Evolutionary conservation across 306 rosid species (phyloP).

Genomic region (Cotoneaster glaucophyllus): DNA sequence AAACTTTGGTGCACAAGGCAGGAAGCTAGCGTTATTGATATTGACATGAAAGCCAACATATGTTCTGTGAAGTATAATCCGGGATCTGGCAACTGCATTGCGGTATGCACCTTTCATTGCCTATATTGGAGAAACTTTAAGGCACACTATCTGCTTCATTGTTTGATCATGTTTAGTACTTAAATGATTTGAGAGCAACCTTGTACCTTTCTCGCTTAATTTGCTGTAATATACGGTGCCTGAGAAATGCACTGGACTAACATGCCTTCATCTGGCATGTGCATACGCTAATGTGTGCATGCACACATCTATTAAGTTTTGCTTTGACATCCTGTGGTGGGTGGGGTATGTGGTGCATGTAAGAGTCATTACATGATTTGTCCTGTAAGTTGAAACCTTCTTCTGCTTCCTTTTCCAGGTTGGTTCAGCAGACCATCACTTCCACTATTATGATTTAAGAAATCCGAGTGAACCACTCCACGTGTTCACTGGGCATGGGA

Average conservation of each 20-base stretch:
- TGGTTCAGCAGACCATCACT: constrained; percentile 97
- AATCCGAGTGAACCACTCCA: constrained; percentile 76
- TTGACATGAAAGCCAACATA: constrained; percentile 98
- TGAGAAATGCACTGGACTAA: neutral
- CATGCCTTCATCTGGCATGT: neutral
- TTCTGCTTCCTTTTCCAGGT: constrained; percentile 43
- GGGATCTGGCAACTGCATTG: constrained; percentile 83
- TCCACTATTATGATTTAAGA: constrained; percentile 92
- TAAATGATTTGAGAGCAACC: neutral
- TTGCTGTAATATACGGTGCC: neutral
- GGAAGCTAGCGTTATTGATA: constrained; percentile 84
- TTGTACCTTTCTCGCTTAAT: neutral
- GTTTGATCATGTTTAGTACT: neutral
- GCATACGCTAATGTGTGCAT: neutral
- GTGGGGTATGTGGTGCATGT: neutral
- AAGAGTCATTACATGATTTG: neutral
- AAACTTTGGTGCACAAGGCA: constrained; percentile 94
- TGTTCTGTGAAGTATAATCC: constrained; percentile 97
- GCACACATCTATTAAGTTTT: neutral
- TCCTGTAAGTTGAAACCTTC: neutral
- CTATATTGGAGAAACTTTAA: constrained; percentile 13
- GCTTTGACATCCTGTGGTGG: neutral
- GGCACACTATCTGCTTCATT: neutral
- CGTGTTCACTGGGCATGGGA: constrained; percentile 83
- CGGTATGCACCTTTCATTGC: constrained; percentile 48